Base-by-base conservation (phyloP, 805 yeast genomes). In the Metschnikowia sp. region DNA sequence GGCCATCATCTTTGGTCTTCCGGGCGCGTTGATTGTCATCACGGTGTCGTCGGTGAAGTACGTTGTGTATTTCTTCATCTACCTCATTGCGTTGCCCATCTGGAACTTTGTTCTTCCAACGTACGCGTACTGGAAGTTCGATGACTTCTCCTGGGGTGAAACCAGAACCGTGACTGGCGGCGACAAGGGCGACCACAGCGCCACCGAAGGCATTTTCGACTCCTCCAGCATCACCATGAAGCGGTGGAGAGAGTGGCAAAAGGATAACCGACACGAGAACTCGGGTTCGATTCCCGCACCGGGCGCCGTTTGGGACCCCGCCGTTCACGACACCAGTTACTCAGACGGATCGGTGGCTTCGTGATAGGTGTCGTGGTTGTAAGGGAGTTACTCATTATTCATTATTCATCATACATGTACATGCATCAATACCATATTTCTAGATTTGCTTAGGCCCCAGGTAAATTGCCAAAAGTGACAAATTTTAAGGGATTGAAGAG, bases 101-200 rank as follows among this genome's bases (percentile, higher is more conserved):
- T 91, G 97, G 97, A 91, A 90, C 66, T 85, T 91, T 60, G 82
- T 89, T 5, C 74, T 91, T 40, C 97, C 97, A 2, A 61, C 82
- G 10, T 89, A 91, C 66, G 86, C 97, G 0, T 90, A 76, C 64
- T 91, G 97, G 97, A 89, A 89, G 61, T 89, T 90, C 68, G 97
- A 91, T 67, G 96, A 91, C 64, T 91, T 91, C 68, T 82, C 90
- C 63, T 91, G 97, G 97, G 97, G 97, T 62, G 96, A 88, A 50
- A 91, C 97, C 2, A 78, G 96, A 73, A 77, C 83, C n/a, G 81
- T 89, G 42, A 78, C 78, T 26, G 89, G 81, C 10, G 88, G 79
- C 36, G 82, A 75, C 57, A 81, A 83, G 57, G 81, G 78, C 19
- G 81, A 74, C 13, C 94, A 88, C 62, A 86, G 81, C 39, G 86